phyloP scores from a whole-genome alignment of 192 early-diverging fungal species.

The Backusella mclennaniae region DNA sequence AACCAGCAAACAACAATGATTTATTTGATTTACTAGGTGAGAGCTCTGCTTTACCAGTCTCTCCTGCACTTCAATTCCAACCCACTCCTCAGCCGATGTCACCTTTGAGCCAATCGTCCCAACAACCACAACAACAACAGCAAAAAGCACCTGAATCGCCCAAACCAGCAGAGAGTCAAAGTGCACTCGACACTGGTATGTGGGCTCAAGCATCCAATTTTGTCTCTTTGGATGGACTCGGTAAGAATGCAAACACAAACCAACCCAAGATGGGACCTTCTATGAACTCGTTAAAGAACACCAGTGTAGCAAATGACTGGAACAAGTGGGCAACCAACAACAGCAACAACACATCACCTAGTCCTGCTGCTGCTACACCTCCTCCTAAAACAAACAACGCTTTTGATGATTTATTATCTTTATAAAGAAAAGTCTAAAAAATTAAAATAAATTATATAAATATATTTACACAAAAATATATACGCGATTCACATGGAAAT shows the following conservation, averaged over 20 bases:
- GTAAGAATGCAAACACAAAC: conserved; percentile 46
- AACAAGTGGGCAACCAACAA: conserved; percentile 23
- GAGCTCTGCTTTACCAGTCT: conserved; percentile 1
- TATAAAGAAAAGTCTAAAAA: neutral
- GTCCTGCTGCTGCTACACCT: neutral
- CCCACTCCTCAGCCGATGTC: conserved; percentile 11
- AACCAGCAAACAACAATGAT: conserved; percentile 26
- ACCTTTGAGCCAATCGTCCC: conserved; percentile 9
- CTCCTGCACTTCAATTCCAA: neutral
- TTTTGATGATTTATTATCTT: conserved; percentile 31
- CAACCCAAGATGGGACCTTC: conserved; percentile 49
- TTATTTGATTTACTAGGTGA: conserved; percentile 34
- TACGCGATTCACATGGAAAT: neutral
- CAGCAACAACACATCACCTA: neutral
- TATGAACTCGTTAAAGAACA: conserved; percentile 51
- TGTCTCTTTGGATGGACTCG: conserved; percentile 72
- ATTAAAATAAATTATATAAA: neutral
- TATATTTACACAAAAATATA: neutral
- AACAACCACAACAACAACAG: conserved; percentile 2
- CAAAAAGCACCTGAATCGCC: conserved; percentile 15
- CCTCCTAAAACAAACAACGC: neutral
- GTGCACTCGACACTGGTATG: conserved; percentile 47
- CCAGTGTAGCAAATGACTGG: conserved; percentile 30
- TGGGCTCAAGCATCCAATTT: conserved; percentile 68
- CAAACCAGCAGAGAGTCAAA: conserved; percentile 16